phyloP scores from a whole-genome alignment of 768 basidiomycete species.

The Psilocybe azurescens region DNA sequence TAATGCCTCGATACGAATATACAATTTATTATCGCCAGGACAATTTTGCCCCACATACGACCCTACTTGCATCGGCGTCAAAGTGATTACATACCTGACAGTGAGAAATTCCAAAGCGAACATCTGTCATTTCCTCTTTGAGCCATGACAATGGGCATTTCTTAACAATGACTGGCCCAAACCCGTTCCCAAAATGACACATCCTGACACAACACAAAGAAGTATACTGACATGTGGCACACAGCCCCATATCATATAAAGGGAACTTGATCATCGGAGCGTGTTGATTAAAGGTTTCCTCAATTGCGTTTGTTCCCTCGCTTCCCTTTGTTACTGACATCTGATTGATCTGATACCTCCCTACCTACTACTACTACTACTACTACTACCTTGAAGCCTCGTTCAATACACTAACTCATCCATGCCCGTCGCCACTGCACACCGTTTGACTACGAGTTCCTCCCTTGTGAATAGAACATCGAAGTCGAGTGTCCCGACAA shows the following conservation, averaged over 20 bases:
- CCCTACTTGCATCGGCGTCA: neutral
- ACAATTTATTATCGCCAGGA: neutral
- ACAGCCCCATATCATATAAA: slow-evolving; percentile 13
- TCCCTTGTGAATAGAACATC: slow-evolving; percentile 1
- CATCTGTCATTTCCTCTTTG: slow-evolving; percentile 10
- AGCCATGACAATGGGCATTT: slow-evolving; percentile 14
- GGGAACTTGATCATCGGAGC: slow-evolving; percentile 1
- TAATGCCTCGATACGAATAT: neutral
- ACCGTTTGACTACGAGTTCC: slow-evolving; percentile 1
- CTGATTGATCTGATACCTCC: neutral
- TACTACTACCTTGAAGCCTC: neutral
- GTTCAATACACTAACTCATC: neutral
- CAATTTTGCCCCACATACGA: neutral
- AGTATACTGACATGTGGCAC: slow-evolving; percentile 6
- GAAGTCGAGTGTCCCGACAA: neutral
- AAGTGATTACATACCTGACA: neutral
- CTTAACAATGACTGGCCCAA: slow-evolving; percentile 7
- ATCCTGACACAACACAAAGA: slow-evolving; percentile 12
- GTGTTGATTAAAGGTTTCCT: slow-evolving; percentile 4
- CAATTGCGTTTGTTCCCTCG: neutral
- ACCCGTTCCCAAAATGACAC: slow-evolving; percentile 4
- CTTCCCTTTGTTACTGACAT: neutral
- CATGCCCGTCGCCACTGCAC: slow-evolving; percentile 12
- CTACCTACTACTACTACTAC: neutral
- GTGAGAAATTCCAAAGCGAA: neutral